These are phyloP conservation scores for Secale cereale DNA, from an alignment of 176 grass and related monocot species.

Conservation along the genomic window DNA sequence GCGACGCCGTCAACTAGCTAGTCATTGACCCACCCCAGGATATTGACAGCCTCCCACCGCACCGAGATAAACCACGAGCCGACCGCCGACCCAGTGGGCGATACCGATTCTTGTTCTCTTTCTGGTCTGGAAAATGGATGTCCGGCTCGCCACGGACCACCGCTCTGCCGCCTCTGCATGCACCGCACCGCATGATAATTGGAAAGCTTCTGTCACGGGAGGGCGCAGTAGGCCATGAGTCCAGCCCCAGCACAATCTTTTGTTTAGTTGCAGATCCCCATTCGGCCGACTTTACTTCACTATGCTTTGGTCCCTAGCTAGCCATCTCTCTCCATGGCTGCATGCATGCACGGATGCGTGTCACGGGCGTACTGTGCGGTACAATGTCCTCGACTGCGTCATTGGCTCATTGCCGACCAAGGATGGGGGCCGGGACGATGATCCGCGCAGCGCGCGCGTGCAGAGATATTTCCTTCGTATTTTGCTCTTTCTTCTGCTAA, in stretches of 20 bases:
- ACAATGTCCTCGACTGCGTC: background rate
- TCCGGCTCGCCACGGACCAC: background rate
- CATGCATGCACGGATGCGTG: background rate
- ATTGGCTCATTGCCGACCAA: background rate
- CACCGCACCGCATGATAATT: background rate
- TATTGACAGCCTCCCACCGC: background rate
- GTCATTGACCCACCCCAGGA: background rate
- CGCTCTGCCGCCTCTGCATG: background rate
- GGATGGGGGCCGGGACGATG: background rate
- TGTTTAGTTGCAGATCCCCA: background rate
- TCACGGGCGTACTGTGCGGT: slow-evolving; percentile 1
- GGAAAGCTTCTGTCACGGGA: background rate
- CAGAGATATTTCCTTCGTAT: background rate
- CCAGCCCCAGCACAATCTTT: background rate
- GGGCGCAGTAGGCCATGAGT: background rate
- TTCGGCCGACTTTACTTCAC: background rate
- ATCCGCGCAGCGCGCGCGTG: background rate
- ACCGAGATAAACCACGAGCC: background rate
- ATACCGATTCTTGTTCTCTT: background rate
- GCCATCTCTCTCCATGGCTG: background rate
- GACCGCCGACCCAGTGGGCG: no score
- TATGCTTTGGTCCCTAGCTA: background rate
- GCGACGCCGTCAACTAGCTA: no score
- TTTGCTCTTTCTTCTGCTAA: background rate
- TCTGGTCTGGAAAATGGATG: background rate